Percentiles rank a stretch among this genome's conserved stretches.
These are phyloP conservation scores for Phylloporus sp. DNA, from an alignment of 768 basidiomycete genomes.

Conservation along the genomic window DNA sequence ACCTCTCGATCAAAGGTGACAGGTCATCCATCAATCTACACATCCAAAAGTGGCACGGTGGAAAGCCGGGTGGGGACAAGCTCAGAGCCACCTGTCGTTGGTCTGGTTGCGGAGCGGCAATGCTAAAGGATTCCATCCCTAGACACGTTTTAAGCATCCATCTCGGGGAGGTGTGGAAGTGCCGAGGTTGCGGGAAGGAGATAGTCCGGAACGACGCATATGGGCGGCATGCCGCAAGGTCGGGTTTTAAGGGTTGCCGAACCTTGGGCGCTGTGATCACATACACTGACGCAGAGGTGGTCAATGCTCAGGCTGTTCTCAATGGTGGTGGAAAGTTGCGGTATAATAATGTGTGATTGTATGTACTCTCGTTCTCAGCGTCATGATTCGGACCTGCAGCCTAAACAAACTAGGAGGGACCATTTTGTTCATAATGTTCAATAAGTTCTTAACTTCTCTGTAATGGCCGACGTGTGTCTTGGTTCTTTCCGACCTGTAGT, in stretches of 20 bases:
- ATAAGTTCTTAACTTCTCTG: too few relatives aligned
- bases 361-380: too few relatives aligned
- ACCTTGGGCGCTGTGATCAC: slow-evolving; percentile 6
- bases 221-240: slow-evolving; percentile 1
- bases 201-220: slow-evolving; percentile 9
- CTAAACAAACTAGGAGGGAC: too few relatives aligned
- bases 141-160: slow-evolving; percentile 19
- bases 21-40: slow-evolving; percentile 13
- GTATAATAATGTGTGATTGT: too few relatives aligned
- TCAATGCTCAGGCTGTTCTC: slow-evolving; percentile 7
- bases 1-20: slow-evolving; percentile 15
- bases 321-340: background rate
- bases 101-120: slow-evolving; percentile 11
- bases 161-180: slow-evolving; percentile 13
- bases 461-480: too few relatives aligned
- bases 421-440: too few relatives aligned
- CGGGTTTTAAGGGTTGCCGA: slow-evolving; percentile 2
- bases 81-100: slow-evolving; percentile 4
- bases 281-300: slow-evolving; percentile 1
- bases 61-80: slow-evolving; percentile 9
- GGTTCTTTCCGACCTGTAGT: too few relatives aligned
- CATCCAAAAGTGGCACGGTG: slow-evolving; percentile 19
- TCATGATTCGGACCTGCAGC: too few relatives aligned
- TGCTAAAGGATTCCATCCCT: slow-evolving; percentile 23
- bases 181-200: slow-evolving; percentile 12